Evolutionary conservation across 2,329 filamentous ascomycete species (phyloP).

Genomic region (Penicillium polonicum): DNA sequence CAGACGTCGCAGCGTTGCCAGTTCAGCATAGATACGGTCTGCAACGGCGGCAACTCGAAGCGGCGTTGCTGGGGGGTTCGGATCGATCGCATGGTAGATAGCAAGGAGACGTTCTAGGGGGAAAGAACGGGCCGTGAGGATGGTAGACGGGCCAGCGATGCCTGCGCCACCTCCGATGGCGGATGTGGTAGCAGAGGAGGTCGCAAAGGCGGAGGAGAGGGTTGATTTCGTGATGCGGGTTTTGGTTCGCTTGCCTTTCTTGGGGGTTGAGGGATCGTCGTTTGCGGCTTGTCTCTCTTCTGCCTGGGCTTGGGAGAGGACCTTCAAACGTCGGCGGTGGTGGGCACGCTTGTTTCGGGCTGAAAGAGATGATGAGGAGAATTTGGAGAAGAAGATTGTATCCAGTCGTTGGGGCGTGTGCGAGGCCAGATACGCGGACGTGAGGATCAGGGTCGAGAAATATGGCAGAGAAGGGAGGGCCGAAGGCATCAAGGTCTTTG

Average conservation of each 20-base stretch:
- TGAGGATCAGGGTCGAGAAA: constrained; percentile 48
- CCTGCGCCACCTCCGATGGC: constrained; percentile 31
- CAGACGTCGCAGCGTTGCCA: constrained; percentile 48
- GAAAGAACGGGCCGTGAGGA: constrained; percentile 45
- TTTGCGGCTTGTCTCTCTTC: constrained; percentile 34
- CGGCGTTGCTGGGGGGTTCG: constrained; percentile 43
- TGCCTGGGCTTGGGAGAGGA: constrained; percentile 40
- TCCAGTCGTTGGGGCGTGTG: constrained; percentile 49
- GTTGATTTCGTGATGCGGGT: constrained; percentile 44
- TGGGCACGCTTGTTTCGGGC: constrained; percentile 47
- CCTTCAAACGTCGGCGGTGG: constrained; percentile 42
- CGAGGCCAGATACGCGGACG: constrained; percentile 49
- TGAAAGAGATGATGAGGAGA: constrained; percentile 45
- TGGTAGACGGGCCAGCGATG: constrained; percentile 40
- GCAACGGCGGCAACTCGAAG: constrained; percentile 39
- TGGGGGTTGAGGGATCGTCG: constrained; percentile 31
- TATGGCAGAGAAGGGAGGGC: constrained; percentile 44
- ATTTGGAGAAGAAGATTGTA: constrained; percentile 52
- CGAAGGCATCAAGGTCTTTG: constrained; percentile 28
- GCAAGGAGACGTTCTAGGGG: constrained; percentile 48
- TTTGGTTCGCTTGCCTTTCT: constrained; percentile 38
- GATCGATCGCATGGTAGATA: constrained; percentile 50
- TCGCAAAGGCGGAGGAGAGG: constrained; percentile 41
- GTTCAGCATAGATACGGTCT: constrained; percentile 47
- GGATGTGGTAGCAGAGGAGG: constrained; percentile 39